phyloP scores from a whole-genome alignment of 768 basidiomycete genomes.

The Leccinellum rugosiceps region DNA sequence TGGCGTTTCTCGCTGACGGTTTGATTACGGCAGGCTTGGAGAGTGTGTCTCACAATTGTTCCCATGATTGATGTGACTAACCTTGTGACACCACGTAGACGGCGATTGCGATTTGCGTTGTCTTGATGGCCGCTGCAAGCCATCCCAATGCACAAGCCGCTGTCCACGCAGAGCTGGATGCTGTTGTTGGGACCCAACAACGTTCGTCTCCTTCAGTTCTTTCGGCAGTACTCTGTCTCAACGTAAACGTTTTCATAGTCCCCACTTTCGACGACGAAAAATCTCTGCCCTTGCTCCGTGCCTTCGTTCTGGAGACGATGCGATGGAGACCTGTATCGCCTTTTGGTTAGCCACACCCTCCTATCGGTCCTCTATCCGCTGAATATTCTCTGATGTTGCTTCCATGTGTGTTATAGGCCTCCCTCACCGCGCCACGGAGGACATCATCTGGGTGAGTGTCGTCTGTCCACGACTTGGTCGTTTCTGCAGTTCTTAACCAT shows the following conservation, averaged over 20 bases:
- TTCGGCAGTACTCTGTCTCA: too few relatives aligned
- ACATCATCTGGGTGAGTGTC: slow-evolving; percentile 16
- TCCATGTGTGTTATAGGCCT: neutral
- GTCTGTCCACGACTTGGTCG: too few relatives aligned
- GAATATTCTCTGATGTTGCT: too few relatives aligned
- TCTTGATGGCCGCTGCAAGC: slow-evolving; percentile 46
- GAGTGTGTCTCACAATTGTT: too few relatives aligned
- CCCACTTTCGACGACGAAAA: slow-evolving; percentile 34
- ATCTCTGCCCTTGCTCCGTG: slow-evolving; percentile 29
- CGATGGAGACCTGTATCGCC: slow-evolving; percentile 32
- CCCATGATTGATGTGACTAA: slow-evolving; percentile 27
- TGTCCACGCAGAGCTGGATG: slow-evolving; percentile 51
- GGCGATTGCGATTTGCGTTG: slow-evolving; percentile 46
- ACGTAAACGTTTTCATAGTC: slow-evolving; percentile 17
- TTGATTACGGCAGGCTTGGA: slow-evolving; percentile 58
- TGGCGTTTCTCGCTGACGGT: too few relatives aligned
- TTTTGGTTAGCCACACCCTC: slow-evolving; percentile 11
- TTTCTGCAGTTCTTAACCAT: neutral
- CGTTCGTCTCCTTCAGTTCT: neutral
- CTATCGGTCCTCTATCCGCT: too few relatives aligned
- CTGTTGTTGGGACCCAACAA: slow-evolving; percentile 38
- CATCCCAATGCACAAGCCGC: slow-evolving; percentile 45
- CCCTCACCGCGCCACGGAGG: slow-evolving; percentile 13
- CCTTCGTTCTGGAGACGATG: slow-evolving; percentile 34
- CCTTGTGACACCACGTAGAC: slow-evolving; percentile 30